These are phyloP conservation scores for Apium graveolens DNA, from an alignment of 129 eudicot genomes.

Conservation along the genomic window DNA sequence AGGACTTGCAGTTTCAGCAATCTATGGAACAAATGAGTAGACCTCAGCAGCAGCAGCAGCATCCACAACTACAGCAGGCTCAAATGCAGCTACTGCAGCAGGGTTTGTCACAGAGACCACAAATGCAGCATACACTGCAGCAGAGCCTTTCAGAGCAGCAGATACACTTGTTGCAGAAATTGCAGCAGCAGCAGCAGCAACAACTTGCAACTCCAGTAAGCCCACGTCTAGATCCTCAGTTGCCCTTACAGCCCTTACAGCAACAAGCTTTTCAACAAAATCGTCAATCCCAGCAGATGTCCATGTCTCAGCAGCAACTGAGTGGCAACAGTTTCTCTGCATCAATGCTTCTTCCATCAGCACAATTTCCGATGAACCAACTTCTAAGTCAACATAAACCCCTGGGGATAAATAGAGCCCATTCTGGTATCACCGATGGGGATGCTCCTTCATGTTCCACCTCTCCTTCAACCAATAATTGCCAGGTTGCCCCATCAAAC, in stretches of 20 bases:
- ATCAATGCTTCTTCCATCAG: conserved; percentile 41
- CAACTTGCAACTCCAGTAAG: conserved; percentile 36
- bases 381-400: conserved; percentile 48
- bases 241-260: conserved; percentile 32
- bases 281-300: conserved; percentile 30
- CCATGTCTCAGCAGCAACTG: conserved; percentile 35
- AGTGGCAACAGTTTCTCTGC: conserved; percentile 44
- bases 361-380: conserved; percentile 48
- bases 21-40: conserved; percentile 50
- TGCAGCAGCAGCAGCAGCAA: conserved; percentile 56
- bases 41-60: conserved; percentile 34
- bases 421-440: conserved; percentile 46
- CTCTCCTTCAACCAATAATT: conserved; percentile 67
- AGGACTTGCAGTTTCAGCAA: conserved; percentile 58
- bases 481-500: conserved; percentile 45
- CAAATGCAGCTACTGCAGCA: conserved; percentile 44
- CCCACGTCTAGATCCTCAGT: conserved; percentile 42
- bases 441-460: conserved; percentile 90
- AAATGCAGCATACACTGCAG: conserved; percentile 28
- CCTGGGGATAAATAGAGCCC: conserved; percentile 22
- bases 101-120: conserved; percentile 36
- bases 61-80: conserved; percentile 31
- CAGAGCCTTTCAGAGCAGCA: conserved; percentile 62
- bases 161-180: conserved; percentile 49
- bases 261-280: conserved; percentile 43